Base-by-base conservation (phyloP, 768 basidiomycete species). In the Cyclocybe cylindracea region DNA sequence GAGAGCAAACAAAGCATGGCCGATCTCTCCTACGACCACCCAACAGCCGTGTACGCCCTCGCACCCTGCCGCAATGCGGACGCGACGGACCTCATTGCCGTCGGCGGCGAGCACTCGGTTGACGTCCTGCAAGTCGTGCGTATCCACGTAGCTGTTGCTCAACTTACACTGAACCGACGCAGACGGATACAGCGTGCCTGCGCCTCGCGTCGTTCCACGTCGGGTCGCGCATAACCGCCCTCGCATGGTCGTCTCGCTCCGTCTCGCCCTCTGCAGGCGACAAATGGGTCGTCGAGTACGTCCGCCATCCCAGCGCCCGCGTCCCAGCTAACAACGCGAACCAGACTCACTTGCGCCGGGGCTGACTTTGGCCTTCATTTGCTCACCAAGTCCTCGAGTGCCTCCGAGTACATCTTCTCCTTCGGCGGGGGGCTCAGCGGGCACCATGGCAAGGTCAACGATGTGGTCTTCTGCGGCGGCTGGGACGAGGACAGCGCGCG, bases 361-460 rank as follows among this genome's bases (percentile, higher is more conserved):
- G 74, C 78, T 31, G 84, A 92, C 69, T 88, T 82, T 62, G 80
- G 85, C 37, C 75, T 93, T 0, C 85, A 88, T 63, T 71, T 87
- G 18, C 77, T 92, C 56, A 83, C 83, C 39, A 88, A 84, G 62
- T 70, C 78, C 0, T 68, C 75, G 3, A 65, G 67, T 10, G 65
- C 68, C 5, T 67, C 67, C 10, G 86, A 89, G 59, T 66, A 75
- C 51, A 70, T 85, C 44, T 89, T 85, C 54, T 68, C 80, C 5
- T 92, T 93, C 60, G 91, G 89, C 24, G 89, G 89, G 2, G 89
- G 89, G 1, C 72, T 90, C 32, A 89, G 85, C 56, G 91, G 90
- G 1, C 91, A 93, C 60, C 89, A 91, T 65, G 87, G 84, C 36
- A 82, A 76, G 60, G 75, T 93, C 11, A 91, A 85, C 57, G 89